These are phyloP conservation scores for Pichia nakasei DNA, from an alignment of 805 yeast species.

Conservation along the genomic window DNA sequence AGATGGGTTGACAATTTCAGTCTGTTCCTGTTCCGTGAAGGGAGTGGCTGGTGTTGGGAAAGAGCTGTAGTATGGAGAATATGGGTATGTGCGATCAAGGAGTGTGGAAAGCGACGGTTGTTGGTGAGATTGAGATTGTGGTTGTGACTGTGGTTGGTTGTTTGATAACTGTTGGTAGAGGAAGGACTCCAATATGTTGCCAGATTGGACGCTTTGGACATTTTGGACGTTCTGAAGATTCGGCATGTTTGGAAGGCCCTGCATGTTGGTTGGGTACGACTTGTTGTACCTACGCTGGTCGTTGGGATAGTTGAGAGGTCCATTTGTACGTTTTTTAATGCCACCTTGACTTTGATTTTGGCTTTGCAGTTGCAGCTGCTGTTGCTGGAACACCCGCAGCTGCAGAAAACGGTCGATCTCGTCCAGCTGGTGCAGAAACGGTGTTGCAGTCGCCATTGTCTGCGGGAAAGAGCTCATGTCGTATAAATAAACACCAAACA, in stretches of 20 bases:
- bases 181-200: not conserved
- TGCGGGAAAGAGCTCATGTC: no score
- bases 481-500: no score
- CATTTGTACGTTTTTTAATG: not conserved
- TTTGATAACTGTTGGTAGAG: not conserved
- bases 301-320: not conserved
- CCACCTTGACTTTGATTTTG: not conserved
- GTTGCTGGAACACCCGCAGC: not conserved
- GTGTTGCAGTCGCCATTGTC: not conserved
- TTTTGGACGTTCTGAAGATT: not conserved
- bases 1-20: not conserved
- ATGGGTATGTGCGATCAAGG: not conserved
- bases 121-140: not conserved
- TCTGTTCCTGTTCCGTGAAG: not conserved
- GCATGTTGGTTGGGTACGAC: no score
- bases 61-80: not conserved
- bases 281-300: not conserved
- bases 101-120: no score
- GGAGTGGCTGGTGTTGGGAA: not conserved
- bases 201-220: not conserved
- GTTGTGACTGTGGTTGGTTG: not conserved
- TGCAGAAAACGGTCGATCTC: not conserved
- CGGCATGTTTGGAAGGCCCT: no score
- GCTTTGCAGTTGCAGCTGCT: conserved; percentile 7
- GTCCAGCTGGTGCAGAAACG: not conserved